A percentile compares a stretch with the other conserved stretches of the same genome.
Conservation (phyloP, 768 basidiomycete genomes). For the Filobasidium floriforme region DNA sequence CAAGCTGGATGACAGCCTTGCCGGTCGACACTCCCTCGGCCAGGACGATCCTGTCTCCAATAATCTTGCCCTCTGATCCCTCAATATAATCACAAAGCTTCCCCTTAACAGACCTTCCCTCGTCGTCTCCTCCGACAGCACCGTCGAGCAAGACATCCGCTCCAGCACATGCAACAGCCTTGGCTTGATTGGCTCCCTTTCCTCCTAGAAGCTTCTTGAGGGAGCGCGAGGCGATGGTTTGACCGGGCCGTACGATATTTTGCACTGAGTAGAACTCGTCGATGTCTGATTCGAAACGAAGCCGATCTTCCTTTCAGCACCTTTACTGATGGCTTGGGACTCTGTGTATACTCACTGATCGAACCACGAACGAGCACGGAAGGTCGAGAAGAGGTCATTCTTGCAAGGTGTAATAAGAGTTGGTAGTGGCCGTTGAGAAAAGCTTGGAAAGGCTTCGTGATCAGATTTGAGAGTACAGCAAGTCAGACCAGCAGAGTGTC, state of each 20-base stretch:
- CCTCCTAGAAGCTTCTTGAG: constrained; percentile 46
- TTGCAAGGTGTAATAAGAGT: too few species aligned
- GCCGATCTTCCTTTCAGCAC: neutral
- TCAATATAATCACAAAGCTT: constrained; percentile 32
- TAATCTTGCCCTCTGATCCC: constrained; percentile 5
- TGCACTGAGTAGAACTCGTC: constrained; percentile 42
- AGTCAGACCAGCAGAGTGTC: too few species aligned
- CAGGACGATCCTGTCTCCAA: constrained; percentile 4
- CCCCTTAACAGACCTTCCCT: constrained; percentile 31
- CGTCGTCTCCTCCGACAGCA: constrained; percentile 41
- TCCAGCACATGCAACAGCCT: constrained; percentile 43
- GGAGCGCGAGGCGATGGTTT: constrained; percentile 46
- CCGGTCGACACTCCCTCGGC: constrained; percentile 42
- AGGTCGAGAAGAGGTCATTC: too few species aligned
- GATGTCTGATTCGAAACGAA: constrained; percentile 33
- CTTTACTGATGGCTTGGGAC: neutral
- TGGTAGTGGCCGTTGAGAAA: too few species aligned
- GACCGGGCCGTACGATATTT: constrained; percentile 44
- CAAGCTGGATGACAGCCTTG: constrained; percentile 48
- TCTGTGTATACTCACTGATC: constrained; percentile 14
- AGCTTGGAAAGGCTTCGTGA: too few species aligned
- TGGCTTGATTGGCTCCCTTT: constrained; percentile 50
- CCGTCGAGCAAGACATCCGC: constrained; percentile 42
- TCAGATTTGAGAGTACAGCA: too few species aligned
- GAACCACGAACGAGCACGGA: constrained; percentile 20